Evolutionary conservation across 768 basidiomycete genomes (phyloP).

Genomic region (Mycena capillaripes): DNA sequence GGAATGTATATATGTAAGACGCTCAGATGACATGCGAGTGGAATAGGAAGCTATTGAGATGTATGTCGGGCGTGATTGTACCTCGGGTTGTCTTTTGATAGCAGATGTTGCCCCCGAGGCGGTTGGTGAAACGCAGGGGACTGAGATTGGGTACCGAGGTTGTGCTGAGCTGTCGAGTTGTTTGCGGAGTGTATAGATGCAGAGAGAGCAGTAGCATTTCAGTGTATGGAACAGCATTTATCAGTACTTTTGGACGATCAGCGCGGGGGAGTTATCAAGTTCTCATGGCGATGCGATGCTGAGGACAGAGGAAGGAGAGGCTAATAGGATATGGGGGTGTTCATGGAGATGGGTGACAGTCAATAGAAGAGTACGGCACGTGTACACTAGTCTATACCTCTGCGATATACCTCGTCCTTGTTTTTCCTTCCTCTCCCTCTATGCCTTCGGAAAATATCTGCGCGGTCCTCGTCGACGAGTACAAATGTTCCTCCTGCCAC

Average conservation of each 20-base stretch:
- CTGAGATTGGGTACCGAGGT: neutral
- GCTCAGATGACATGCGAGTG: conserved; percentile 1
- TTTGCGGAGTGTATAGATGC: too few relatives aligned
- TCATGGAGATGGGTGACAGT: neutral
- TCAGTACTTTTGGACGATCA: too few relatives aligned
- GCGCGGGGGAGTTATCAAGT: neutral
- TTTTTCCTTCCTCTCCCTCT: conserved; percentile 24
- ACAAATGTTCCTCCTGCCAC: conserved; percentile 62
- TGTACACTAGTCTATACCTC: neutral
- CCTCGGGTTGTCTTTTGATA: too few relatives aligned
- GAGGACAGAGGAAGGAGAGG: neutral
- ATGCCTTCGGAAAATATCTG: conserved; percentile 70
- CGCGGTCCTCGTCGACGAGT: conserved; percentile 46
- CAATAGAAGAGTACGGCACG: conserved; percentile 14
- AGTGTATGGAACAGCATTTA: neutral
- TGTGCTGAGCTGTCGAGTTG: too few relatives aligned
- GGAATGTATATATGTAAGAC: too few relatives aligned
- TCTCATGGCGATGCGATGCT: conserved; percentile 3
- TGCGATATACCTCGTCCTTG: neutral
- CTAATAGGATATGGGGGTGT: conserved; percentile 8
- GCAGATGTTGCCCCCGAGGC: too few relatives aligned
- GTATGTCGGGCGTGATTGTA: conserved; percentile 7
- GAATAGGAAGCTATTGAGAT: neutral
- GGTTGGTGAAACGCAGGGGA: too few relatives aligned
- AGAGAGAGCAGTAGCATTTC: neutral